Base-by-base conservation (phyloP, 2,329 filamentous ascomycete species). In the Thelonectria blattea region DNA sequence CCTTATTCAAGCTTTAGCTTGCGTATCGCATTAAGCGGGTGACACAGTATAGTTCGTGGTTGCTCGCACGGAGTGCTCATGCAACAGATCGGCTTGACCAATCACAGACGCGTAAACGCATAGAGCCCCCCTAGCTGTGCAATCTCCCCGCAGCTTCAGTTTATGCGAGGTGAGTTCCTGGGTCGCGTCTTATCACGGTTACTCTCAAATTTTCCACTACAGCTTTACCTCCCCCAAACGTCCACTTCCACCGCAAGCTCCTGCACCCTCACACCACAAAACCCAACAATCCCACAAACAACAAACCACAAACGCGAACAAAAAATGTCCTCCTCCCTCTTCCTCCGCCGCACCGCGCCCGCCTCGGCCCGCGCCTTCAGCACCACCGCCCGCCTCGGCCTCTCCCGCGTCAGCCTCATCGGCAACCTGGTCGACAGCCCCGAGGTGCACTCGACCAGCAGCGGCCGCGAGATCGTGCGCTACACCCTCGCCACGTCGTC, bases 361-460 rank as follows among this genome's bases (percentile, higher is more conserved):
- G 68, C 79, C 59, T 70, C 79, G 64, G 74, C 83, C 69, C 92
- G 92, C 78, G 79, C 88, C 73, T 97, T 97, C 85, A 92, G 88
- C 80, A 88, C 88, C 69, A 88, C 90, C 46, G 80, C 87, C 42
- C 77, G 85, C 51, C 84, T 86, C 64, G 79, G 83, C 64, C 73
- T 95, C 67, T 91, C 95, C 68, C 90, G 89, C 78, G 90, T 99
- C 81, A 90, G 88, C 72, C 82, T 99, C 76, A 85, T 97, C 69
- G 95, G 95, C 73, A 90, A 93, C 76, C 87, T 99, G 52, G 92
- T 86, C 62, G 85, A 88, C 70, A 84, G 87, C 54, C 94, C 95
- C 60, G 93, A 97, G 82, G 72, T 93, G 67, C 82, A 85, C 39
- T 76, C 87, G 60, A 91, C 91, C 49, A 84, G 85, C 71, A 88